Evolutionary conservation across 306 rosid species (phyloP).

Genomic region (barrel medic (Medicago truncatula)): MtrunA17r5.0-ANR NC_053043.1:7884501-7885000

Average conservation of each 20-base stretch:
- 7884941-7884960: too few relatives aligned
- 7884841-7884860: conserved; percentile 98
- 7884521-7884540: conserved; percentile 56
- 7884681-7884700: conserved; percentile 49
- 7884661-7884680: conserved; percentile 52
- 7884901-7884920: background rate
- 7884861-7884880: conserved; percentile 88
- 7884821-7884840: conserved; percentile 88
- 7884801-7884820: conserved; percentile 79
- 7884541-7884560: conserved; percentile 68
- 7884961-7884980: too few relatives aligned
- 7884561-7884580: conserved; percentile 63
- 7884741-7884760: conserved; percentile 89
- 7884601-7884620: conserved; percentile 62
- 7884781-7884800: conserved; percentile 68
- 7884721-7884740: conserved; percentile 56
- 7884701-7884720: conserved; percentile 62
- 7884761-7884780: conserved; percentile 90
- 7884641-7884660: conserved; percentile 46
- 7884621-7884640: conserved; percentile 56
- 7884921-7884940: too few relatives aligned
- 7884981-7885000: too few relatives aligned
- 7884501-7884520: conserved; percentile 57
- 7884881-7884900: conserved; percentile 6
- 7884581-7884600: conserved; percentile 51